Evolutionary conservation across 345 rosid species (phyloP).

Genomic region (Pugionium cornutum): DNA sequence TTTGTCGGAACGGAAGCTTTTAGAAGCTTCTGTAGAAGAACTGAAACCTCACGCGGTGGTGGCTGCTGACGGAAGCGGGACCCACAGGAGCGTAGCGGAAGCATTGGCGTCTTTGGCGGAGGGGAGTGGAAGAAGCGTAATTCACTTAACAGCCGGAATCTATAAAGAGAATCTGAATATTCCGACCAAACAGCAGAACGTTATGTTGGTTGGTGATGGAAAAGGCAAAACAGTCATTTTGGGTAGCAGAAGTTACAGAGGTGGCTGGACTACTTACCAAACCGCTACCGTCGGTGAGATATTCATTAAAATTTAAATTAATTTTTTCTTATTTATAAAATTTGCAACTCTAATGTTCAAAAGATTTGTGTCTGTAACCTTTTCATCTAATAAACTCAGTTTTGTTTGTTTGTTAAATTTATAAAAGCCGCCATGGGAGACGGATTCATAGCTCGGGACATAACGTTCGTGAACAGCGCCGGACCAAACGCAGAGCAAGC

Average conservation of each 20-base stretch:
- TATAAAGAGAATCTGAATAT: constrained; percentile 50
- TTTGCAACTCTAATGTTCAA: too few species aligned
- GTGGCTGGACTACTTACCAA: constrained; percentile 50
- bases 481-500: constrained; percentile 63
- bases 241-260: constrained; percentile 40
- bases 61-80: constrained; percentile 59
- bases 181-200: constrained; percentile 51
- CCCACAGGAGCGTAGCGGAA: constrained; percentile 48
- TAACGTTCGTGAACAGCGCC: constrained; percentile 63
- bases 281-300: constrained; percentile 57
- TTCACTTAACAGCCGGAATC: constrained; percentile 57
- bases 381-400: neutral
- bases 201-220: constrained; percentile 66
- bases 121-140: constrained; percentile 45
- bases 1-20: constrained; percentile 38
- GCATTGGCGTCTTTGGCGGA: constrained; percentile 45
- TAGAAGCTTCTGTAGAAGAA: constrained; percentile 50
- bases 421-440: constrained; percentile 53
- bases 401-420: too few species aligned
- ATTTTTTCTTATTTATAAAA: too few species aligned
- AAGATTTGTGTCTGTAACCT: too few species aligned
- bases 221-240: constrained; percentile 54
- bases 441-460: constrained; percentile 59
- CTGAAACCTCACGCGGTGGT: constrained; percentile 50
- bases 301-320: neutral